Base-by-base conservation (phyloP, 768 basidiomycete species). In the Lentinula sp. region DNA sequence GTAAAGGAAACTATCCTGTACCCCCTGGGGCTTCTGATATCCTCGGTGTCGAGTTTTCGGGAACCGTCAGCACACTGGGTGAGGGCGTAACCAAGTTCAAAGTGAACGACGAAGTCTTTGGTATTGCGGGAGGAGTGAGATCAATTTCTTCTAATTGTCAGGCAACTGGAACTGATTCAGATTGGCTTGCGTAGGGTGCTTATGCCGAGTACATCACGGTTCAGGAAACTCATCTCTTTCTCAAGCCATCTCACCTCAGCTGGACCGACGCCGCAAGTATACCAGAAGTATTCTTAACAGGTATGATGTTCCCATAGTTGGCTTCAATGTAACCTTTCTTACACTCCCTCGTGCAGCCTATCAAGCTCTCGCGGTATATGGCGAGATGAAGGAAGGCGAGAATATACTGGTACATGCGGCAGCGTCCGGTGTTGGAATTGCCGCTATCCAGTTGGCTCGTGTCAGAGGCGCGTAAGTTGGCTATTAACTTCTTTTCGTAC, bases 381-480 rank as follows among this genome's bases (percentile, higher is more conserved):
- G 55, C 0, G 80, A 88, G 65, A 67, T 95, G 48, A 83, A 87
- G 68, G 68, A 79, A 63, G 84, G 85, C 39, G 87, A 93, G 51
- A 74, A 89, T 67, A 91, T 93, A 9, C 81, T 98, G 15, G 80
- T 98, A 12, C 96, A 98, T 69, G 93, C 94, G 18, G 95, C 88
- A 6, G 93, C 93, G 3, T 93, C 91, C 12, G 93, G 95, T 33
- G 93, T 97, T 4, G 94, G 94, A 1, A 71, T 95, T 15, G 88
- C 94, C 2, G 91, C 92, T 13, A 91, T 90, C 53, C 95, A 98
- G 72, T 74, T 97, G 18, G 92, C 94, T 18, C 85, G 91, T 28
- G 68, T 81, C 49, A 83, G 80, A 63, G 85, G 84, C 61, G 90
- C 90, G 90, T 92, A 68, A 76, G 89, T 80, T 4, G 23, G 8